These are phyloP conservation scores for Anthracocystis walkeri DNA, from an alignment of 1,284 basidiomycete species.

Conservation along the genomic window DNA sequence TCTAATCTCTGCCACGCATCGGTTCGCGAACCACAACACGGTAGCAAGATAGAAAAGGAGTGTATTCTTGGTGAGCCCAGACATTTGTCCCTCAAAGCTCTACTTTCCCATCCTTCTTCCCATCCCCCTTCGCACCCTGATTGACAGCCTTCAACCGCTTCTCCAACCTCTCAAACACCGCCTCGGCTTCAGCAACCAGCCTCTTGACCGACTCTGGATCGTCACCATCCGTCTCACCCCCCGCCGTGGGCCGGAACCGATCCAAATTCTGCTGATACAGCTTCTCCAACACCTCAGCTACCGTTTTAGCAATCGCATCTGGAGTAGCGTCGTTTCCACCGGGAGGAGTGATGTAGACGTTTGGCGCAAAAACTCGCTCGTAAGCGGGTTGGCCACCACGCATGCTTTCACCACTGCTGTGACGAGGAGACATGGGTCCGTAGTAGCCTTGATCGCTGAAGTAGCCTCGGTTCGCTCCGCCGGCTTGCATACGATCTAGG, in stretches of 20 bases:
- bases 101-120: slow-evolving; percentile 5
- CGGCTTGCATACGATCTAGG: slow-evolving; percentile 28
- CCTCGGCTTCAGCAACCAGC: slow-evolving; percentile 70
- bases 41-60: neutral
- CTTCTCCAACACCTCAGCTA: slow-evolving; percentile 65
- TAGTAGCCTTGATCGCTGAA: slow-evolving; percentile 37
- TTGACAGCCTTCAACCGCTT: slow-evolving; percentile 54
- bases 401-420: neutral
- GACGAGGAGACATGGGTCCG: slow-evolving; percentile 24
- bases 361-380: slow-evolving; percentile 43
- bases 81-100: slow-evolving; percentile 17
- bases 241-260: neutral
- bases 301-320: slow-evolving; percentile 65
- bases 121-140: slow-evolving; percentile 3
- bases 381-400: slow-evolving; percentile 6
- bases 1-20: neutral
- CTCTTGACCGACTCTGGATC: slow-evolving; percentile 73
- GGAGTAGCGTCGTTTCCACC: slow-evolving; percentile 45
- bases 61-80: neutral
- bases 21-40: neutral
- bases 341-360: slow-evolving; percentile 46
- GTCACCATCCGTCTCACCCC: slow-evolving; percentile 33
- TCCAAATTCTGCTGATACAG: slow-evolving; percentile 53
- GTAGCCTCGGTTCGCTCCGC: slow-evolving; percentile 41
- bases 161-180: slow-evolving; percentile 73